Evolutionary conservation across 1,139 yeast species (phyloP).

Genomic region (Pichia sp.): DNA sequence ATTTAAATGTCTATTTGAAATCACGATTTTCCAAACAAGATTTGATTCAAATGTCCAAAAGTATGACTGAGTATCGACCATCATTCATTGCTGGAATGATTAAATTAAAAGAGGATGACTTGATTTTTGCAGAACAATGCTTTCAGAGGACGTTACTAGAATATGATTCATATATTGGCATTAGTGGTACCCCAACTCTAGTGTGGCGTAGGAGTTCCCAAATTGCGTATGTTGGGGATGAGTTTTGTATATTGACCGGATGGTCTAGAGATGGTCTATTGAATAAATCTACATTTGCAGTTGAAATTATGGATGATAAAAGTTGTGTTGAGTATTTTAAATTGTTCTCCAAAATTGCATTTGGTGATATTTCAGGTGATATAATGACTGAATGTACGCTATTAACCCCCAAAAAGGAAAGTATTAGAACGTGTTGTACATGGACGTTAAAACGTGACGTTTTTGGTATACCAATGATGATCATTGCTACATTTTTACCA

Average conservation of each 20-base stretch:
- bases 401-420: slow-evolving; percentile 40
- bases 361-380: slow-evolving; percentile 88
- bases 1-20: slow-evolving; percentile 65
- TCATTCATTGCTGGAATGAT: slow-evolving; percentile 89
- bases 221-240: slow-evolving; percentile 89
- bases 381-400: slow-evolving; percentile 81
- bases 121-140: slow-evolving; percentile 93
- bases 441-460: slow-evolving; percentile 77
- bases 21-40: slow-evolving; percentile 56
- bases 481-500: slow-evolving; percentile 86
- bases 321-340: slow-evolving; percentile 85
- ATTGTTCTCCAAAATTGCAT: slow-evolving; percentile 76
- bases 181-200: slow-evolving; percentile 89
- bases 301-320: slow-evolving; percentile 82
- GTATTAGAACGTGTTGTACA: slow-evolving; percentile 68
- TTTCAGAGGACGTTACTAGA: slow-evolving; percentile 87
- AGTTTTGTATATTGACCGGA: slow-evolving; percentile 83
- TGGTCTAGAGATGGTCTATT: slow-evolving; percentile 72
- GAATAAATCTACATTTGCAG: slow-evolving; percentile 64
- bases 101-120: slow-evolving; percentile 79
- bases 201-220: slow-evolving; percentile 97
- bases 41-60: slow-evolving; percentile 75
- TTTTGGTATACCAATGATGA: slow-evolving; percentile 78
- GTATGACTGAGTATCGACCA: slow-evolving; percentile 87
- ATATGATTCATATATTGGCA: slow-evolving; percentile 74